phyloP scores from a whole-genome alignment of 1,139 yeast species.

The Pichia sp. region DNA sequence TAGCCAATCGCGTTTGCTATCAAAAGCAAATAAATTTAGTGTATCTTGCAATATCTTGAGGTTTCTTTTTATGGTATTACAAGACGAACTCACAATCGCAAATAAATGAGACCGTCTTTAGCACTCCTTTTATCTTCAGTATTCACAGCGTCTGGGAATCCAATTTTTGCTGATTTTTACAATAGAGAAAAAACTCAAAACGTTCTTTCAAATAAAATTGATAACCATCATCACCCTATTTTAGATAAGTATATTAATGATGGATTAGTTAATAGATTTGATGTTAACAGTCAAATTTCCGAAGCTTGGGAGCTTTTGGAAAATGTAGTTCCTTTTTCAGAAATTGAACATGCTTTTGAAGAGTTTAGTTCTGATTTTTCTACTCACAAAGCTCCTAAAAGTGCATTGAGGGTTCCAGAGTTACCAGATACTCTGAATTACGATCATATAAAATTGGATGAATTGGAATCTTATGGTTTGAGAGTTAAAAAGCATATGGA shows the following conservation, averaged over 20 bases:
- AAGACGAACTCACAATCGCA: background rate
- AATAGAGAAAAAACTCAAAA: constrained; percentile 4
- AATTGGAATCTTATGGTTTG: constrained; percentile 12
- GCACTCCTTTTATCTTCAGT: background rate
- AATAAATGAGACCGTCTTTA: background rate
- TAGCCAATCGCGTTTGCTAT: background rate
- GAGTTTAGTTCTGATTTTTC: background rate
- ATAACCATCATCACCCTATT: constrained; percentile 2
- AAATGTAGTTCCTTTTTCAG: background rate
- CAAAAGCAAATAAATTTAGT: background rate
- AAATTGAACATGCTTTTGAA: constrained; percentile 5
- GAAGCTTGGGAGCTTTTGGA: constrained; percentile 12
- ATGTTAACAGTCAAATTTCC: constrained; percentile 1
- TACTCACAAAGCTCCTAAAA: constrained; percentile 1
- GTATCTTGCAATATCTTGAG: no score
- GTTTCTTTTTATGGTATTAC: background rate
- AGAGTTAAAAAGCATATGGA: constrained; percentile 19
- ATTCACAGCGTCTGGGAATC: constrained; percentile 1
- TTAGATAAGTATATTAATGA: constrained; percentile 10
- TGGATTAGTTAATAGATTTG: constrained; percentile 1
- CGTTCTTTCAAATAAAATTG: constrained; percentile 2
- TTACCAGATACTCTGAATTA: background rate
- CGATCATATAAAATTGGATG: constrained; percentile 1
- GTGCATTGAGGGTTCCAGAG: constrained; percentile 2
- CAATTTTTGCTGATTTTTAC: background rate